A percentile compares a stretch with the other conserved stretches of the same genome.
Evolutionary conservation across 352 stramenopile species (phyloP).

Genomic region (Globisporangium lucens): DNA sequence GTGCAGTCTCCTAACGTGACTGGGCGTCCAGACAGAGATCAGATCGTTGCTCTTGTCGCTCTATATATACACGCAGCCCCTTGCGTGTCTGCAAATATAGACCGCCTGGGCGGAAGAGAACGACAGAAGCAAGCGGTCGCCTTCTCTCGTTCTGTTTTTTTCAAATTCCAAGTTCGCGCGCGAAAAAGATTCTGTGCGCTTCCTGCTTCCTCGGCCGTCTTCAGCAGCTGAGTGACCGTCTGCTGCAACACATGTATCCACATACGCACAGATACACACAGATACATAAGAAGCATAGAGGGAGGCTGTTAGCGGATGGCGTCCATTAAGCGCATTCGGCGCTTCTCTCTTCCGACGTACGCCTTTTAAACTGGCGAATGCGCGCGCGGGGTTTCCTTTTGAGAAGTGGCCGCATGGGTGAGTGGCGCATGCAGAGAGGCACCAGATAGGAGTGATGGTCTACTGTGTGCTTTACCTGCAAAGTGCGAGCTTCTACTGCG

Average conservation of each 20-base stretch:
- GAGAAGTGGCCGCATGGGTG: background rate
- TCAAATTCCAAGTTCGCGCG: slow-evolving; percentile 10
- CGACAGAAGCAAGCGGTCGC: background rate
- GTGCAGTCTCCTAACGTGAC: background rate
- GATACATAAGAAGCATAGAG: background rate
- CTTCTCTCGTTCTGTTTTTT: background rate
- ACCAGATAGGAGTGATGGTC: slow-evolving; percentile 4
- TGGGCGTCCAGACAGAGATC: background rate
- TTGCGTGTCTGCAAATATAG: slow-evolving; percentile 3
- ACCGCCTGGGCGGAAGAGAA: background rate
- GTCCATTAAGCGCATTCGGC: background rate
- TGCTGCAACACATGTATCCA: background rate
- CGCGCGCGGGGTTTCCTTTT: background rate
- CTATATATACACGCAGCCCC: background rate
- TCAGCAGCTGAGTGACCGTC: background rate
- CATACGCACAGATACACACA: slow-evolving; percentile 2
- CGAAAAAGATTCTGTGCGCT: slow-evolving; percentile 10
- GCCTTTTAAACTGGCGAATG: background rate
- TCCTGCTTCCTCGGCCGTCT: background rate
- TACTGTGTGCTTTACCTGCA: background rate
- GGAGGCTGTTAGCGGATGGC: background rate
- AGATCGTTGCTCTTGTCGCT: background rate
- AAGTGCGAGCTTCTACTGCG: background rate
- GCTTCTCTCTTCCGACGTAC: background rate
- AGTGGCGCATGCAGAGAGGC: background rate